Conservation (phyloP, 176 grass and related monocot genomes). For the Sorghum bicolor region Sorghum_bicolor_NCBIv3 NC_012876.2:15559501-15560000, state of each 20-base stretch:
- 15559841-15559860: conserved; percentile 10
- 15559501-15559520: background rate
- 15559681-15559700: too few relatives aligned
- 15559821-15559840: background rate
- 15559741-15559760: conserved; percentile 22
- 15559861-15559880: background rate
- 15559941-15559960: too few relatives aligned
- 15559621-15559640: background rate
- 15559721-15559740: background rate
- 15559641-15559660: background rate
- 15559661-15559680: background rate
- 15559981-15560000: too few relatives aligned
- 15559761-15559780: background rate
- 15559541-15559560: background rate
- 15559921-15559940: too few relatives aligned
- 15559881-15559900: background rate
- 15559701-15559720: background rate
- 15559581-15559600: background rate
- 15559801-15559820: too few relatives aligned
- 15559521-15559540: background rate
- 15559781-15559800: too few relatives aligned
- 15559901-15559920: too few relatives aligned
- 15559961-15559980: too few relatives aligned
- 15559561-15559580: background rate
- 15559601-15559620: too few relatives aligned